Base-by-base conservation (phyloP, 2,329 filamentous ascomycete species). In the Dactylellina haptotyla region DNA sequence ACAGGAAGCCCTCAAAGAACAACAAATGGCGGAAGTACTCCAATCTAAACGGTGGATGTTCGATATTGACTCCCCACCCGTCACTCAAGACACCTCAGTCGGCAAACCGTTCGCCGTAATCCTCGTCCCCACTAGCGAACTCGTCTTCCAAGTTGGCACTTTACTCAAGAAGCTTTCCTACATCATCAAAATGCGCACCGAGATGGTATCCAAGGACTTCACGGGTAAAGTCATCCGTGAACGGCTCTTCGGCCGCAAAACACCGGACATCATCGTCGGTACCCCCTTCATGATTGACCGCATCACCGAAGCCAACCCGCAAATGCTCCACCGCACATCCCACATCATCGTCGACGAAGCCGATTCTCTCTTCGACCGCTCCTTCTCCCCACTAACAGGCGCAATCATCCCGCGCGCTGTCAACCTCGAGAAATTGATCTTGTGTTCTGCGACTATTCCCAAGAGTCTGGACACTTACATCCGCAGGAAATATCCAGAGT, bases 371-470 rank as follows among this genome's bases (percentile, higher is more conserved):
- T 87, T 99, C 77, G 96, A 99, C 82, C 90, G 93, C 67, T 96
- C 92, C 70, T 99, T 99, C 83, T 87, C 90, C 2, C 89, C 92
- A 0, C 88, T 90, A 23, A 98, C 95, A 0, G 90, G 87, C 9
- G 86, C 87, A 63, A 91, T 99, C 76, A 86, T 99, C 75, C 91
- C 96, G 78, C 90, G 90, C 69, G 87, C 90, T 1, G 86, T 88
- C 4, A 95, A 92, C 0, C 83, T 98, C 50, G 87, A 92, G 79
- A 91, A 97, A 80, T 85, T 99, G 23, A 85, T 99, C 50, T 87
- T 98, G 76, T 99, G 95, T 84, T 98, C 94, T 2, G 95, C 95
- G 57, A 99, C 95, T 3, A 98, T 99, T 75, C 95, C 96, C 1
- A 88, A 90, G 76, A 91, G 91, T 77, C 86, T 99, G 16, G 95